Conservation (phyloP, 2,329 filamentous ascomycete genomes). For the Xylaria polymorpha region DNA sequence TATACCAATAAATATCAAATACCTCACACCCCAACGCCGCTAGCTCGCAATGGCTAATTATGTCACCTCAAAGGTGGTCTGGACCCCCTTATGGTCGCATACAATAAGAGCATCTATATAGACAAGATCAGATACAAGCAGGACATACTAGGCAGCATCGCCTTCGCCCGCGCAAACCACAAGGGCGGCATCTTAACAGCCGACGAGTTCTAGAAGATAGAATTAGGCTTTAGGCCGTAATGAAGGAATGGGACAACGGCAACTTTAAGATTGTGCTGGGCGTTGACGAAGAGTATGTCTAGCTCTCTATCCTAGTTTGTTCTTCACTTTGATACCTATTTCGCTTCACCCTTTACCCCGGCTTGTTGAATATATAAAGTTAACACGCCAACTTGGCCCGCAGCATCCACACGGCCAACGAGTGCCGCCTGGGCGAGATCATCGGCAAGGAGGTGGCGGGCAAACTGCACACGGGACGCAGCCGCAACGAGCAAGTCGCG, state of each 20-base stretch:
- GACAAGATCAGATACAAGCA: conserved; percentile 82
- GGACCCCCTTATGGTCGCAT: conserved; percentile 84
- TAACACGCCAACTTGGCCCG: conserved; percentile 88
- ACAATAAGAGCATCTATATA: conserved; percentile 84
- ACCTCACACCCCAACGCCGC: conserved; percentile 23
- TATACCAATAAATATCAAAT: no score
- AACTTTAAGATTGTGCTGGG: conserved; percentile 64
- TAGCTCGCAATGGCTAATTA: conserved; percentile 45
- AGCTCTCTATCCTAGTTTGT: conserved; percentile 72
- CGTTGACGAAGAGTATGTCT: conserved; percentile 76
- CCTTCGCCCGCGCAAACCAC: conserved; percentile 82
- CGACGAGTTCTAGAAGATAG: conserved; percentile 79
- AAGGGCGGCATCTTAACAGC: conserved; percentile 78
- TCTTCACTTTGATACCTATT: no score
- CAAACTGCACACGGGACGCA: conserved; percentile 89
- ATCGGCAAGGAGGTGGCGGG: conserved; percentile 87
- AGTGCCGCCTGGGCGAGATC: conserved; percentile 77
- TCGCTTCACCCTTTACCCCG: no score
- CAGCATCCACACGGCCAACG: conserved; percentile 43
- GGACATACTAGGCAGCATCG: conserved; percentile 83
- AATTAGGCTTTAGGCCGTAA: conserved; percentile 70
- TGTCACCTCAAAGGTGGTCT: conserved; percentile 70
- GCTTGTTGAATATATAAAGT: no score
- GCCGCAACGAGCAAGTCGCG: conserved; percentile 89
- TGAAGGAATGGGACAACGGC: conserved; percentile 64